phyloP scores from a whole-genome alignment of 345 rosid genomes.

The Orychophragmus violaceus region DNA sequence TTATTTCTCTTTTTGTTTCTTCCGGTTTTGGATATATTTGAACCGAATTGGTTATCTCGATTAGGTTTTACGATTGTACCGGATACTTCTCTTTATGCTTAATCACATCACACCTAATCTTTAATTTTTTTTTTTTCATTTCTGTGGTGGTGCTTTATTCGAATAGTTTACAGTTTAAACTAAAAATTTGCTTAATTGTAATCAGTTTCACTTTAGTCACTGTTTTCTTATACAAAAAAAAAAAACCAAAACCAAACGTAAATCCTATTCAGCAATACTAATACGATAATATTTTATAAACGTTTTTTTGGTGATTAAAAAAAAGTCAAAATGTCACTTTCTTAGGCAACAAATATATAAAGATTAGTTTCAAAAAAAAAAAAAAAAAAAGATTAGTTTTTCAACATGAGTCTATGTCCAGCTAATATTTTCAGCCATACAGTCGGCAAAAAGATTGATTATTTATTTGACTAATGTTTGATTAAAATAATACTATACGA shows the following conservation, averaged over 20 bases:
- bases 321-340: conserved; percentile 38
- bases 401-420: conserved; percentile 29
- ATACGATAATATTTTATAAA: conserved; percentile 23
- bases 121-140: not conserved
- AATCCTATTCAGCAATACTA: not conserved
- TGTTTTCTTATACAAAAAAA: not conserved
- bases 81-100: not conserved
- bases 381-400: not conserved
- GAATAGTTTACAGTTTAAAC: no score
- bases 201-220: conserved; percentile 3
- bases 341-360: conserved; percentile 14
- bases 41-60: not conserved
- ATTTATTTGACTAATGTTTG: conserved; percentile 11
- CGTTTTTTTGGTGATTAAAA: conserved; percentile 20
- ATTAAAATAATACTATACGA: not conserved
- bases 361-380: no score
- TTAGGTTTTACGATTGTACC: not conserved
- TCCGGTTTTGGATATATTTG: not conserved
- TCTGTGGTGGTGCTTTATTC: not conserved
- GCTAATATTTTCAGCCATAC: conserved; percentile 39
- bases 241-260: not conserved
- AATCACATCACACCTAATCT: not conserved
- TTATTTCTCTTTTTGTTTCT: conserved; percentile 15
- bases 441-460: conserved; percentile 21
- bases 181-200: not conserved